A percentile compares a stretch with the other conserved stretches of the same genome.
These are phyloP conservation scores for Bacterosira constricta DNA, from an alignment of 108 stramenopile species.

Conservation along the genomic window DNA sequence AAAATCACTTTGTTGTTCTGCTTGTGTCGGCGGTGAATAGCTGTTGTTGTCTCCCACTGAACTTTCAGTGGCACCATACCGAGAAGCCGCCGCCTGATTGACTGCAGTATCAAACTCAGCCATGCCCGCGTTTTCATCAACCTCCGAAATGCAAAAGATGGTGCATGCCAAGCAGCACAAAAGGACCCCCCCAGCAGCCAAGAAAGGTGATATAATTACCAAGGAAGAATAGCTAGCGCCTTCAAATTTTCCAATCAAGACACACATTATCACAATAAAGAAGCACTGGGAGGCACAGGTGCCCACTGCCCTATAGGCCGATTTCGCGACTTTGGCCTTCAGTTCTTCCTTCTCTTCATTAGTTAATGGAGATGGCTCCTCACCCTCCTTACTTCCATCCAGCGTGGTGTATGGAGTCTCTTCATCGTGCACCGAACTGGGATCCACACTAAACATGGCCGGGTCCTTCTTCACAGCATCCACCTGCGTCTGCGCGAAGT, in stretches of 20 bases:
- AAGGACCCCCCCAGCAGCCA: constrained; percentile 73
- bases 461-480: constrained; percentile 73
- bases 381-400: constrained; percentile 23
- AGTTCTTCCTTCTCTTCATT: constrained; percentile 86
- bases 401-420: constrained; percentile 28
- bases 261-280: constrained; percentile 59
- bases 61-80: constrained; percentile 26
- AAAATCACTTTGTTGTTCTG: background rate
- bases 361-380: constrained; percentile 43
- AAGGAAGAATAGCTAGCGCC: constrained; percentile 80
- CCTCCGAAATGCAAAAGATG: constrained; percentile 82
- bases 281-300: constrained; percentile 84
- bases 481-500: constrained; percentile 64
- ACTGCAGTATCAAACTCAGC: constrained; percentile 45
- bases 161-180: constrained; percentile 79
- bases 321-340: constrained; percentile 68
- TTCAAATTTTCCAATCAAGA: constrained; percentile 80
- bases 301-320: constrained; percentile 62
- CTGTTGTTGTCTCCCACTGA: background rate
- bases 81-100: constrained; percentile 29
- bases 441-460: constrained; percentile 50
- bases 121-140: constrained; percentile 51
- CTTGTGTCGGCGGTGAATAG: constrained; percentile 24
- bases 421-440: constrained; percentile 5
- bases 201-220: constrained; percentile 85